Percentiles rank a stretch among this genome's conserved stretches.
phyloP scores from a whole-genome alignment of 768 basidiomycete genomes.

The Podaxis rugospora region DNA sequence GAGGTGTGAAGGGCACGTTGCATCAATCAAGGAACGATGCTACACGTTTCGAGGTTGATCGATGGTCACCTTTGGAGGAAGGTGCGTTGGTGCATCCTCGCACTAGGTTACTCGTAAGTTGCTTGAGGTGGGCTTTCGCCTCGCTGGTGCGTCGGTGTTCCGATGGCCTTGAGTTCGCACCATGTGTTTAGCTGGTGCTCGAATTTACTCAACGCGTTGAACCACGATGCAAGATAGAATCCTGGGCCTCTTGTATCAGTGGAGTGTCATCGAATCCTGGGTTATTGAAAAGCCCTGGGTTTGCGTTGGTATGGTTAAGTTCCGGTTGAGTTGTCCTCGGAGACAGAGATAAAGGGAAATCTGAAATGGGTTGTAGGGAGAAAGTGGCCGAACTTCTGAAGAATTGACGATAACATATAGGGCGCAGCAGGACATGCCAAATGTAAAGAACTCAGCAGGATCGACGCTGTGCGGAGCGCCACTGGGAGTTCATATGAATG shows the following conservation, averaged over 20 bases:
- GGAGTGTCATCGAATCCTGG: neutral
- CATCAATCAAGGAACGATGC: constrained; percentile 7
- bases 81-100: neutral
- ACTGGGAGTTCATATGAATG: neutral
- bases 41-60: constrained; percentile 14
- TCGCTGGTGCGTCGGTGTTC: neutral
- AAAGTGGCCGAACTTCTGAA: neutral
- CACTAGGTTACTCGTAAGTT: neutral
- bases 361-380: neutral
- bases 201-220: neutral
- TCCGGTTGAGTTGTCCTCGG: neutral
- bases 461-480: neutral
- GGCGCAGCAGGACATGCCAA: neutral
- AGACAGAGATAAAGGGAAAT: neutral
- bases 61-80: neutral
- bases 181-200: neutral
- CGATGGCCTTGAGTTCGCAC: neutral
- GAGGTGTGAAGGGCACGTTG: constrained; percentile 14
- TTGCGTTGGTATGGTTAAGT: neutral
- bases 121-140: neutral
- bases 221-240: neutral
- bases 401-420: neutral
- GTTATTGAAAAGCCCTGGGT: neutral
- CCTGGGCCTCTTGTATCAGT: neutral
- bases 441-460: neutral